A percentile compares a stretch with the other conserved stretches of the same genome.
Evolutionary conservation across 1,139 yeast genomes (phyloP).

Genomic region (Lodderomyces orthopsilosis): DNA sequence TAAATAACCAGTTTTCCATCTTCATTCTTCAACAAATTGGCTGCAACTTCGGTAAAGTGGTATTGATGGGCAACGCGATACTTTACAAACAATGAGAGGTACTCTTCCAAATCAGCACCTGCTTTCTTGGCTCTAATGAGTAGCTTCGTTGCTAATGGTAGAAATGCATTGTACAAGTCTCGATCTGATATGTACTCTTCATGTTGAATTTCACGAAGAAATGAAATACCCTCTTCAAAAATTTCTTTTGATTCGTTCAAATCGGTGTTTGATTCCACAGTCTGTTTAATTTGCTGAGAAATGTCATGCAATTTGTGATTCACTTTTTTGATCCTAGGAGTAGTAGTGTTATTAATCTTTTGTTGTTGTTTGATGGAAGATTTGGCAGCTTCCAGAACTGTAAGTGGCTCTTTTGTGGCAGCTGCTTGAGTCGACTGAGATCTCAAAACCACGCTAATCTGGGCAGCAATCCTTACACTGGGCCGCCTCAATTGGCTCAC

Average conservation of each 20-base stretch:
- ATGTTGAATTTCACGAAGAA: slow-evolving; percentile 37
- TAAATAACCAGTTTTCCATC: slow-evolving; percentile 10
- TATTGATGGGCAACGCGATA: slow-evolving; percentile 32
- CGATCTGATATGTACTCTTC: slow-evolving; percentile 30
- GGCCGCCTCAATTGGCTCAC: slow-evolving; percentile 1
- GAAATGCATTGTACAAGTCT: slow-evolving; percentile 26
- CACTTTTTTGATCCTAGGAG: neutral
- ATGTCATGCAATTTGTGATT: slow-evolving; percentile 35
- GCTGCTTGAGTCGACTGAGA: slow-evolving; percentile 2
- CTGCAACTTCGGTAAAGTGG: slow-evolving; percentile 30
- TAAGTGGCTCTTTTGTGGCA: slow-evolving; percentile 7
- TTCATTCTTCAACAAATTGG: slow-evolving; percentile 17
- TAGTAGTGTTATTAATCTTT: neutral
- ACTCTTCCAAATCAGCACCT: slow-evolving; percentile 15
- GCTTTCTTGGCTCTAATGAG: slow-evolving; percentile 19
- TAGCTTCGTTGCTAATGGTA: slow-evolving; percentile 24
- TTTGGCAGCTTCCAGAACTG: slow-evolving; percentile 1
- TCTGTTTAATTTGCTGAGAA: slow-evolving; percentile 27
- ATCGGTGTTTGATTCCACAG: slow-evolving; percentile 21
- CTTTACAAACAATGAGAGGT: slow-evolving; percentile 28
- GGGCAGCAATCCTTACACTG: neutral
- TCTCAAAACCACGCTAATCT: neutral
- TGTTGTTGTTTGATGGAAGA: slow-evolving; percentile 4
- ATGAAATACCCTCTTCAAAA: slow-evolving; percentile 43
- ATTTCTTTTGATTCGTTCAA: slow-evolving; percentile 35